Percentiles rank a stretch among this genome's conserved stretches.
phyloP scores from a whole-genome alignment of 2,329 filamentous ascomycete genomes.

The Trichoderma koningii region DNA sequence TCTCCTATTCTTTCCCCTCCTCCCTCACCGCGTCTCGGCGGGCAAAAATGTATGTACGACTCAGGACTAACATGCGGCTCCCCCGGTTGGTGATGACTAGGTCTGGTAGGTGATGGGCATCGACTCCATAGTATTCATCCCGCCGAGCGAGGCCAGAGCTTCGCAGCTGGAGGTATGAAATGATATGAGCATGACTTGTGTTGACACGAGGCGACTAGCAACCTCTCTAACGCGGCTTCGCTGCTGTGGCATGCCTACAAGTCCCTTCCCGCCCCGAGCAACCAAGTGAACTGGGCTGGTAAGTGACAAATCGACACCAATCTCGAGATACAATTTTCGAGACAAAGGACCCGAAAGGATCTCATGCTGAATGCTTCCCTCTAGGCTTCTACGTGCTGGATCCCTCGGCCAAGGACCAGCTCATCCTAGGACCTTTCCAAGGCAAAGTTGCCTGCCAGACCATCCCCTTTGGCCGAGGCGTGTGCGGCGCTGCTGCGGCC shows the following conservation, averaged over 20 bases:
- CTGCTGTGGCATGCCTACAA: conserved; percentile 80
- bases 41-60: neutral
- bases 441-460: conserved; percentile 79
- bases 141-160: neutral
- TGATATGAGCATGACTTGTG: neutral
- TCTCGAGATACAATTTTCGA: neutral
- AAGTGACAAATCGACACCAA: conserved; percentile 22
- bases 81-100: conserved; percentile 8
- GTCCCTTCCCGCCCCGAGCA: conserved; percentile 66
- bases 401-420: conserved; percentile 47
- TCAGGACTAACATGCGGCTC: conserved; percentile 10
- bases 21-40: neutral
- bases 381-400: conserved; percentile 74
- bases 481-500: conserved; percentile 71
- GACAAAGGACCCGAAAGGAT: neutral
- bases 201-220: conserved; percentile 50
- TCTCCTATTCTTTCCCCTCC: conserved; percentile 9
- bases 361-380: neutral
- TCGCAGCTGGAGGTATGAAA: neutral
- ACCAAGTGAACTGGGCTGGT: conserved; percentile 76
- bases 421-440: conserved; percentile 79
- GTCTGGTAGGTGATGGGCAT: conserved; percentile 19
- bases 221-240: conserved; percentile 73
- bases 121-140: too few species aligned
- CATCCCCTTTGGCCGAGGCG: conserved; percentile 71